Evolutionary conservation across 805 yeast genomes (phyloP), one percentile per base, ranked within the genome.

Genomic region (Candida arabinofermentans): DNA sequence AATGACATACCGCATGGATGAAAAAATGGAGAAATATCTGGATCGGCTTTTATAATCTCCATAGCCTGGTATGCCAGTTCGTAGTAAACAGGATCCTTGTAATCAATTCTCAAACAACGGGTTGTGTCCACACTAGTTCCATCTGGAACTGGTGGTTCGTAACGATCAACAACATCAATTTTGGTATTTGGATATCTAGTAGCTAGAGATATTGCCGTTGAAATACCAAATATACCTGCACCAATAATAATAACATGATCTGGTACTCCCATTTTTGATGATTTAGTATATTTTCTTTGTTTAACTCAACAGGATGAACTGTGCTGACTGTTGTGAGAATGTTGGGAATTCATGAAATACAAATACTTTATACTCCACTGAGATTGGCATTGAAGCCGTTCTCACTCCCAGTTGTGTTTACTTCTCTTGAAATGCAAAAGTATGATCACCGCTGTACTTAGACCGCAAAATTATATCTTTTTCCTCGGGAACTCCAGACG

Each of bases 211-310:
- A 55, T 49, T 3, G 76, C 74, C 0, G 73, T 61, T 8, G 78
- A 70, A 19, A 75, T 56, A 4, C 81, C 80, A 48, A 72, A 73
- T 8, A 71, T 70, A 21, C 81, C 80, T 3, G 75, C 69, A 18
- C 81, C 81, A 10, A 72, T 63, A 35, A 74, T 65, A 23, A 66
- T 37, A 3, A 54, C 37, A 7, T 40, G 18, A 10, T 36, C 32
- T 7, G 52, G 52, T 4, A 14, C 32, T 29, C 37, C 47, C 51
- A 48, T 48, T 8, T 22, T 35, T 6, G 9, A 6, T 23, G 9
- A 14, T n/a, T 29, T 17, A 29, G n/a, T 29, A 5, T 29, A 14
- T n/a, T n/a, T n/a, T n/a, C n/a, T n/a, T n/a, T n/a, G n/a, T n/a
- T n/a, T n/a, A n/a, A n/a, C n/a, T n/a, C n/a, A n/a, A n/a, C n/a